phyloP scores from a whole-genome alignment of 2,329 filamentous ascomycete genomes.

The Calonectria crousiana region DNA sequence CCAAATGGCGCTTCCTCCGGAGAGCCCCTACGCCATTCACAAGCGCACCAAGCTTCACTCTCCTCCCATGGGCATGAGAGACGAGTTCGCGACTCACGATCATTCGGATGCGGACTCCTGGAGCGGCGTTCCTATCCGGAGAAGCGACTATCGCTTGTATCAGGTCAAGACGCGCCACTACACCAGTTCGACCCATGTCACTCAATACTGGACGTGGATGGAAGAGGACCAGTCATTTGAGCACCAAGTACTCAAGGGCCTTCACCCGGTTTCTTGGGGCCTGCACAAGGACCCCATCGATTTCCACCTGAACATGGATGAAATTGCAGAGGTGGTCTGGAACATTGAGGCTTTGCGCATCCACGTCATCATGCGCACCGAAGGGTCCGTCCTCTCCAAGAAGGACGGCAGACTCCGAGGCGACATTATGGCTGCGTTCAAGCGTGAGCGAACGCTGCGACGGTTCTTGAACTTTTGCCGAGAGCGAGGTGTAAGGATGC shows the following conservation, averaged over 20 bases:
- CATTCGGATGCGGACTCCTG: slow-evolving; percentile 66
- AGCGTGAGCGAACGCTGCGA: slow-evolving; percentile 64
- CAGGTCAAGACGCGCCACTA: slow-evolving; percentile 63
- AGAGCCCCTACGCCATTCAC: slow-evolving; percentile 31
- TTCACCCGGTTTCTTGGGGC: slow-evolving; percentile 60
- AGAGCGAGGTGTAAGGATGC: slow-evolving; percentile 56
- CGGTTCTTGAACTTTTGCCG: slow-evolving; percentile 63
- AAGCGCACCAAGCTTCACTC: slow-evolving; percentile 44
- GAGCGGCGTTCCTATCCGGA: slow-evolving; percentile 57
- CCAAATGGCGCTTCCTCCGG: slow-evolving; percentile 25
- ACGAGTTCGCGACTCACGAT: slow-evolving; percentile 59
- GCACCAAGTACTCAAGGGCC: slow-evolving; percentile 65
- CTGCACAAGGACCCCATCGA: slow-evolving; percentile 63
- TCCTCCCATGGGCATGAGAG: slow-evolving; percentile 36
- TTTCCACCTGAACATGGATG: slow-evolving; percentile 61
- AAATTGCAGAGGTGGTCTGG: slow-evolving; percentile 61
- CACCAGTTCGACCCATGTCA: slow-evolving; percentile 61
- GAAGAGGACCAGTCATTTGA: slow-evolving; percentile 57
- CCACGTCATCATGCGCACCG: slow-evolving; percentile 53
- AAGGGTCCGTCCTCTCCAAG: slow-evolving; percentile 39
- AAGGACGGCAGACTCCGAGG: slow-evolving; percentile 54
- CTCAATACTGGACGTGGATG: slow-evolving; percentile 69
- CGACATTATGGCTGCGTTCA: slow-evolving; percentile 64
- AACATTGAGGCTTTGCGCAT: slow-evolving; percentile 57
- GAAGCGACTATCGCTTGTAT: slow-evolving; percentile 64